These are phyloP conservation scores for Cubamyces sp. DNA, from an alignment of 768 basidiomycete species.

Conservation along the genomic window DNA sequence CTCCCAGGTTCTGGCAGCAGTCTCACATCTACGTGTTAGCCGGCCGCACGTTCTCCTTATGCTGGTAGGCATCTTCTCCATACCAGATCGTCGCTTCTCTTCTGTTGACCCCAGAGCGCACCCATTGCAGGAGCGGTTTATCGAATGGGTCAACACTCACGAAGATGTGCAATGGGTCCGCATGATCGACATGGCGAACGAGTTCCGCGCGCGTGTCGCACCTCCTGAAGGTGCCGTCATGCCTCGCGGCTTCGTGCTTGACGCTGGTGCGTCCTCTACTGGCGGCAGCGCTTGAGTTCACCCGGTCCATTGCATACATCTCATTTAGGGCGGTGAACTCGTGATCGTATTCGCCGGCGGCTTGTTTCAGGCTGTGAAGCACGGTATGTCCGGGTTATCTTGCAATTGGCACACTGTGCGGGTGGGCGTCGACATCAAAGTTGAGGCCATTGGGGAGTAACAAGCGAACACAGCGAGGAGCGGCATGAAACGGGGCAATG, in stretches of 20 bases:
- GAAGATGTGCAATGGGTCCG: conserved; percentile 72
- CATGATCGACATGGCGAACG: conserved; percentile 67
- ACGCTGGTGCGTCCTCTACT: too few species aligned
- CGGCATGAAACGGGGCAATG: too few species aligned
- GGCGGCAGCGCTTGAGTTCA: too few species aligned
- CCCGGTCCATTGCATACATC: too few species aligned
- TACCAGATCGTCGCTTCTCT: neutral
- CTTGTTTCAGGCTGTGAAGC: too few species aligned
- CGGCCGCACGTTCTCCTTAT: conserved; percentile 74
- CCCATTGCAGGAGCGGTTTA: conserved; percentile 60
- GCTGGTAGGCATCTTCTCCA: conserved; percentile 46
- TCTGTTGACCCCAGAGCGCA: neutral
- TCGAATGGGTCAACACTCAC: conserved; percentile 75
- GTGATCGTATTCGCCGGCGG: too few species aligned
- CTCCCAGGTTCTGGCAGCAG: neutral
- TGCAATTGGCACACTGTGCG: too few species aligned
- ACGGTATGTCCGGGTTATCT: too few species aligned
- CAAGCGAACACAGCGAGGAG: too few species aligned
- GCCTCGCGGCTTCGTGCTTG: conserved; percentile 40
- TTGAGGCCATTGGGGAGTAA: too few species aligned
- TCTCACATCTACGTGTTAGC: conserved; percentile 34
- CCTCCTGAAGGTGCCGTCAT: conserved; percentile 55
- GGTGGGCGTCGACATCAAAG: too few species aligned
- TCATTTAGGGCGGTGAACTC: neutral
- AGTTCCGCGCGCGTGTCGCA: conserved; percentile 57